These are phyloP conservation scores for Porogramme epimiltina DNA, from an alignment of 1,284 basidiomycete species.

Conservation along the genomic window DNA sequence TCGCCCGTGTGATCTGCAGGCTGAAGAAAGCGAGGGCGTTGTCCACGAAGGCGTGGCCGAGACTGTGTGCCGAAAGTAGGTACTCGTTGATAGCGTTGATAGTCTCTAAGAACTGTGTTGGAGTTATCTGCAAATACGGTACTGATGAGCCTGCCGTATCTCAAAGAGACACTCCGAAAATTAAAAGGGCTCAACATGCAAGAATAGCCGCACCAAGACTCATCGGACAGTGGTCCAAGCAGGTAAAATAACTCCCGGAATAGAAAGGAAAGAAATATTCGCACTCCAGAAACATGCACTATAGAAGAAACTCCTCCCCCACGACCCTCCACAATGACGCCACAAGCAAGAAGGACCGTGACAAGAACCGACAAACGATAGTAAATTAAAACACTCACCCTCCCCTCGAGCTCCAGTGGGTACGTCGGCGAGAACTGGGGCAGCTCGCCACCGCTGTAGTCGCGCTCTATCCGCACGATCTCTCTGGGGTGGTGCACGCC, in stretches of 20 bases:
- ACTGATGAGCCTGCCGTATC: background rate
- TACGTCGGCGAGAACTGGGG: constrained; percentile 80
- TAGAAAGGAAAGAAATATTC: too few relatives aligned
- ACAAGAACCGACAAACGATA: background rate
- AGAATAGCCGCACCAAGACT: too few relatives aligned
- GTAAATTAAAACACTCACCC: constrained; percentile 51
- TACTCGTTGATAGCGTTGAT: constrained; percentile 83
- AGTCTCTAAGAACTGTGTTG: constrained; percentile 83
- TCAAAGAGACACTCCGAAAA: too few relatives aligned
- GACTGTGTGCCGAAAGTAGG: constrained; percentile 76
- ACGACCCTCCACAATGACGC: too few relatives aligned
- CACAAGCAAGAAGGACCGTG: too few relatives aligned
- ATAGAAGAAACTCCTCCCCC: too few relatives aligned
- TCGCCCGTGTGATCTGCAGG: constrained; percentile 68
- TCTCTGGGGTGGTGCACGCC: constrained; percentile 85
- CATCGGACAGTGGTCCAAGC: too few relatives aligned
- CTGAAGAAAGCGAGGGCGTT: constrained; percentile 73
- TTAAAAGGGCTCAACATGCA: too few relatives aligned
- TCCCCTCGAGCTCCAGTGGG: constrained; percentile 81
- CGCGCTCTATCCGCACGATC: constrained; percentile 79
- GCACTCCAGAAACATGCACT: too few relatives aligned
- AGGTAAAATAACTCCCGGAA: too few relatives aligned
- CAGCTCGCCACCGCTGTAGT: constrained; percentile 81
- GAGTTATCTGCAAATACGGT: constrained; percentile 58
- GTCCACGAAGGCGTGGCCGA: constrained; percentile 63